Percentiles rank a stretch among this genome's conserved stretches.
These are phyloP conservation scores for Solioccasus polychromus DNA, from an alignment of 768 basidiomycete species.

Conservation along the genomic window DNA sequence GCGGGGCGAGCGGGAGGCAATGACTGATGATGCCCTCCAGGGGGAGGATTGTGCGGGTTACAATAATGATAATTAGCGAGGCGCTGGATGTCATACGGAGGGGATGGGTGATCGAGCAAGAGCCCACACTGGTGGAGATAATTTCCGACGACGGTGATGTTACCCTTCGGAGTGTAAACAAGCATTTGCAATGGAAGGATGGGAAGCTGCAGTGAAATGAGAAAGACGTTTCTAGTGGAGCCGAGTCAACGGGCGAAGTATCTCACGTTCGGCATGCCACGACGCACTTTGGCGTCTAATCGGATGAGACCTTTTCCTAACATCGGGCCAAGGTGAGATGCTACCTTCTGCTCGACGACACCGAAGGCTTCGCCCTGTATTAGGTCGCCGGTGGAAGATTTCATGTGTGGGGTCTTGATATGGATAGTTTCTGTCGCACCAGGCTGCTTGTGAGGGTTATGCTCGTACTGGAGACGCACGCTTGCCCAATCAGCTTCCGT, in stretches of 20 bases:
- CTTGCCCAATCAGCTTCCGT: conserved; percentile 61
- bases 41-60: conserved; percentile 87
- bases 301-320: conserved; percentile 80
- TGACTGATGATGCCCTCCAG: conserved; percentile 54
- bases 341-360: conserved; percentile 84
- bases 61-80: conserved; percentile 66
- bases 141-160: conserved; percentile 78
- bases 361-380: conserved; percentile 68
- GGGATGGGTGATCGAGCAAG: conserved; percentile 76
- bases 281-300: conserved; percentile 72
- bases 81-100: conserved; percentile 60
- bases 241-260: conserved; percentile 16
- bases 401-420: conserved; percentile 61
- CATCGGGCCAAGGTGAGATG: conserved; percentile 76
- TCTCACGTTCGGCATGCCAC: conserved; percentile 61
- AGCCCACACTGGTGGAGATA: conserved; percentile 67
- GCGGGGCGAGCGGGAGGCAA: conserved; percentile 41
- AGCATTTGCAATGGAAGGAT: conserved; percentile 83
- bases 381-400: conserved; percentile 51
- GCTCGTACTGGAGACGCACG: conserved; percentile 72
- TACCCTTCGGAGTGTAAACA: conserved; percentile 92
- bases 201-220: conserved; percentile 52
- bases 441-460: conserved; percentile 48
- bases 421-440: conserved; percentile 70
- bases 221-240: conserved; percentile 15